These are phyloP conservation scores for Chalciporus pseudorubinellus DNA, from an alignment of 768 basidiomycete species.

Conservation along the genomic window DNA sequence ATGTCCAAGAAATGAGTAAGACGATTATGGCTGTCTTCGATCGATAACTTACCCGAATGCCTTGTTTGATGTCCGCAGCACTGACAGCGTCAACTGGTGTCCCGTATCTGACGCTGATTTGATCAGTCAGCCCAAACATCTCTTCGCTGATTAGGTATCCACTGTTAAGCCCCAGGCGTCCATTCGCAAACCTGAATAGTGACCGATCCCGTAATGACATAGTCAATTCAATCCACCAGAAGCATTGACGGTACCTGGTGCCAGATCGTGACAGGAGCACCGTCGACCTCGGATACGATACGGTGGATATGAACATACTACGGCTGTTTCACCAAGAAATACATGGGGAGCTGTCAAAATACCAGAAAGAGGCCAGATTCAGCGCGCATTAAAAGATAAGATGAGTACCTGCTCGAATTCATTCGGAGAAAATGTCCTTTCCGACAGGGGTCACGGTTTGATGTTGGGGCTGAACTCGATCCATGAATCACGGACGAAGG, in stretches of 20 bases:
- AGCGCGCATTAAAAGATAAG: not conserved
- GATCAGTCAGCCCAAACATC: no score
- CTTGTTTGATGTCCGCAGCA: conserved; percentile 24
- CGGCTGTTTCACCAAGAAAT: not conserved
- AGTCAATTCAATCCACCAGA: not conserved
- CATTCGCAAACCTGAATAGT: not conserved
- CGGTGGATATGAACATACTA: not conserved
- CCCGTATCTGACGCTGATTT: no score
- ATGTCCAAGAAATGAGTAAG: not conserved
- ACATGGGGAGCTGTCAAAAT: not conserved
- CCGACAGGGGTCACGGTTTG: not conserved
- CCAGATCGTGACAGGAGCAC: not conserved
- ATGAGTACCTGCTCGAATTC: not conserved
- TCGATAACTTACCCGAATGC: conserved; percentile 15
- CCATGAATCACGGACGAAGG: not conserved
- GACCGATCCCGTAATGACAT: not conserved
- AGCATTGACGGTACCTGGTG: no score
- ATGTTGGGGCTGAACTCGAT: conserved; percentile 7
- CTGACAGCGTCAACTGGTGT: no score
- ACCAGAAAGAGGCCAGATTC: not conserved
- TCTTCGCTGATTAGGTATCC: conserved; percentile 7
- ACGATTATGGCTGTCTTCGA: not conserved
- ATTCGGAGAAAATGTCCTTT: not conserved
- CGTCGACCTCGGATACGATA: conserved; percentile 6
- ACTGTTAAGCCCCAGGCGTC: not conserved